Percentiles rank a stretch among this genome's conserved stretches.
phyloP scores from a whole-genome alignment of 176 grass and related monocot genomes.

The Ananas comosus region DNA sequence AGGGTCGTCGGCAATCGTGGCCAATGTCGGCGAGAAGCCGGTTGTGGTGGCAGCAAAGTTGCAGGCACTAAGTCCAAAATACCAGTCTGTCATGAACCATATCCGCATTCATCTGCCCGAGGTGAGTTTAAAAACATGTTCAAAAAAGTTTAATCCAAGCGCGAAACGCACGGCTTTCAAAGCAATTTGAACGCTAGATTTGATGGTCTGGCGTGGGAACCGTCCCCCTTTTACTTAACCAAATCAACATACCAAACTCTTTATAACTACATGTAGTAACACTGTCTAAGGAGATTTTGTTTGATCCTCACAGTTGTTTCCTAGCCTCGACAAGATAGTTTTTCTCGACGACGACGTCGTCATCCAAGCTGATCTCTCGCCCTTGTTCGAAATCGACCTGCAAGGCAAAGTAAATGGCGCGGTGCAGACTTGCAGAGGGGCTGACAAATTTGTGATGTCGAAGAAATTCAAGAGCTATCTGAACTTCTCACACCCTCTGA shows the following conservation, averaged over 20 bases:
- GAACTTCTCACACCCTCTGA: constrained; percentile 53
- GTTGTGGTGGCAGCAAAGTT: constrained; percentile 36
- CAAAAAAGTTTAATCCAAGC: too few species aligned
- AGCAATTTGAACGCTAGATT: too few species aligned
- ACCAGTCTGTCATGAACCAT: constrained; percentile 69
- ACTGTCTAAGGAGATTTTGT: neutral
- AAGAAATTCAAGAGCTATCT: constrained; percentile 45
- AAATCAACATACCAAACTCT: neutral
- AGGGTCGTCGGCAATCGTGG: constrained; percentile 18
- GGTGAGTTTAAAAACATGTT: constrained; percentile 24
- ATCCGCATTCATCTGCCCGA: constrained; percentile 87
- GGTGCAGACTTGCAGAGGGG: constrained; percentile 25
- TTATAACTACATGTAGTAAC: neutral
- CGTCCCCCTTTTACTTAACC: too few species aligned
- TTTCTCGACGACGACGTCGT: constrained; percentile 88
- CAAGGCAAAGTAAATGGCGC: constrained; percentile 62
- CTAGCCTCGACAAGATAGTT: constrained; percentile 54
- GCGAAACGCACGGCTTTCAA: too few species aligned
- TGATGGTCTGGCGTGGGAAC: too few species aligned
- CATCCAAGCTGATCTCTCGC: constrained; percentile 54
- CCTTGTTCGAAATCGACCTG: constrained; percentile 57
- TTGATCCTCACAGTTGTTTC: constrained; percentile 54
- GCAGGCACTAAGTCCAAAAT: constrained; percentile 52
- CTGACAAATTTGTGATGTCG: constrained; percentile 32
- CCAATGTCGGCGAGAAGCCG: constrained; percentile 3